phyloP scores from a whole-genome alignment of 495 filamentous ascomycete species.

The Neurospora africana region DNA sequence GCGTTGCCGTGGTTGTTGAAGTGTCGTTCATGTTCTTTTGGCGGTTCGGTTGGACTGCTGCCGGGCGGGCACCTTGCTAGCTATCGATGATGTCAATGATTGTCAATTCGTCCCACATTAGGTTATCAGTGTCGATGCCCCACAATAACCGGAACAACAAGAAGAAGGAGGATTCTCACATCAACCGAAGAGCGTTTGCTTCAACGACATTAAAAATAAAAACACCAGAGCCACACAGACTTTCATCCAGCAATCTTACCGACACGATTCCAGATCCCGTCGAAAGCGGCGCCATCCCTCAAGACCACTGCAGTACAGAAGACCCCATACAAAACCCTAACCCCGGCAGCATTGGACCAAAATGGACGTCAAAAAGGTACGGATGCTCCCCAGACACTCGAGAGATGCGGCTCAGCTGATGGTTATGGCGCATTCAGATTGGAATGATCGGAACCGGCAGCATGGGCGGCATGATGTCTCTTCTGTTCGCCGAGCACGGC shows the following conservation, averaged over 20 bases:
- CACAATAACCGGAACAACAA: background rate
- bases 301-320: background rate
- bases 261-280: too few relatives aligned
- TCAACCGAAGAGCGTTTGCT: too few relatives aligned
- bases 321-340: background rate
- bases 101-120: background rate
- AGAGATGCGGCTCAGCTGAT: background rate
- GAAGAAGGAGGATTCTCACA: background rate
- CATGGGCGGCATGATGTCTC: slow-evolving; percentile 1
- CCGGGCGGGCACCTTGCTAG: background rate
- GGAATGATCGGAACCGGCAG: background rate
- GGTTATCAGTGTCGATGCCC: background rate
- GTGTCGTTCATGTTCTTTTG: background rate
- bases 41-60: background rate
- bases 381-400: background rate
- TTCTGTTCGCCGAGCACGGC: slow-evolving; percentile 18
- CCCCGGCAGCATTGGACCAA: background rate
- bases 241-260: background rate
- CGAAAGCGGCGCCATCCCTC: background rate
- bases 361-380: background rate
- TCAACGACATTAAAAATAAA: too few relatives aligned
- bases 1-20: too few relatives aligned
- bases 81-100: background rate
- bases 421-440: background rate
- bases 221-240: background rate